phyloP scores from a whole-genome alignment of 2,329 filamentous ascomycete species.

The Neobulgaria alba region DNA sequence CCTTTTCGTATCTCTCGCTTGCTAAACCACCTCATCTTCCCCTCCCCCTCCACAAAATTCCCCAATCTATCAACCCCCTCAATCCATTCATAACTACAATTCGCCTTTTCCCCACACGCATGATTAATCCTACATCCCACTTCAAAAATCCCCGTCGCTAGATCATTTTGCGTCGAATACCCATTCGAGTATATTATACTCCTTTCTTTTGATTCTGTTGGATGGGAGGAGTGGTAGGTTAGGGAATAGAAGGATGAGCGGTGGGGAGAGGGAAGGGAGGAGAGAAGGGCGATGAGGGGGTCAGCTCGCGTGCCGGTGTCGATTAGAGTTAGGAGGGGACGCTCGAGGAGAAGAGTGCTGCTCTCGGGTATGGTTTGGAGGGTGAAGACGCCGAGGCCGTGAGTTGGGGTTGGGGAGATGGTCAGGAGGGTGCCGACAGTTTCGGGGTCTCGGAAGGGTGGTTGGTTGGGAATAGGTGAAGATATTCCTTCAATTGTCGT shows the following conservation, averaged over 20 bases:
- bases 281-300: constrained; percentile 11
- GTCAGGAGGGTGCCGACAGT: constrained; percentile 17
- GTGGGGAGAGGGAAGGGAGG: constrained; percentile 9
- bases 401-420: constrained; percentile 11
- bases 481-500: not conserved
- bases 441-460: constrained; percentile 15
- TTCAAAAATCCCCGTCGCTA: constrained; percentile 19
- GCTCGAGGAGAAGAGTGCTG: constrained; percentile 17
- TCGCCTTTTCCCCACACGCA: constrained; percentile 21
- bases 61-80: constrained; percentile 15
- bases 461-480: too few relatives aligned
- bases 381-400: constrained; percentile 21
- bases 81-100: constrained; percentile 18
- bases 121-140: constrained; percentile 18
- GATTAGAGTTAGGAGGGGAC: constrained; percentile 16
- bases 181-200: constrained; percentile 22
- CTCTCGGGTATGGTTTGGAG: constrained; percentile 12
- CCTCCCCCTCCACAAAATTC: constrained; percentile 13
- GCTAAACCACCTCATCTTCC: constrained; percentile 19
- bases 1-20: constrained; percentile 14
- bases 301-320: constrained; percentile 14
- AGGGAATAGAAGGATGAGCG: constrained; percentile 12
- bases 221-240: constrained; percentile 8
- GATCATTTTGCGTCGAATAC: constrained; percentile 13
- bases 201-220: constrained; percentile 10